These are phyloP conservation scores for Pseudomonodictys pantanalensis DNA, from an alignment of 495 filamentous ascomycete species.

Conservation along the genomic window DNA sequence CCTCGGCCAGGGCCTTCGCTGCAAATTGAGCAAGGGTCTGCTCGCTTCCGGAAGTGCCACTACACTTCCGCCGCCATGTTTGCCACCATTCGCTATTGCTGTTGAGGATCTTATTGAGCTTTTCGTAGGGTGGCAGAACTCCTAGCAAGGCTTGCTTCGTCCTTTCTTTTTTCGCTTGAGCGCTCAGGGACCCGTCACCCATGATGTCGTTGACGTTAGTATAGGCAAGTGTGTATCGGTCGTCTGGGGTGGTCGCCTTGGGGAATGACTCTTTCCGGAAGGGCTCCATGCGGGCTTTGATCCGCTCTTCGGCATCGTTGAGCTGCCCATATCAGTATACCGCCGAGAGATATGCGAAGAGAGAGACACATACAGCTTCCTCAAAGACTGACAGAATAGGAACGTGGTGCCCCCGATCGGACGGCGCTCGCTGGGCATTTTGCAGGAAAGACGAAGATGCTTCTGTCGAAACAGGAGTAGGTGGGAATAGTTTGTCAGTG, in stretches of 20 bases:
- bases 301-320: conserved; percentile 27
- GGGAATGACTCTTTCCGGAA: conserved; percentile 3
- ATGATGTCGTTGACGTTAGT: conserved; percentile 17
- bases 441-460: conserved; percentile 18
- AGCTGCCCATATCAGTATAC: conserved; percentile 17
- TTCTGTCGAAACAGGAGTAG: conserved; percentile 30
- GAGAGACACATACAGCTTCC: conserved; percentile 26
- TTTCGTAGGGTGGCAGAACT: conserved; percentile 27
- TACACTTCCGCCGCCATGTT: conserved; percentile 31
- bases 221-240: conserved; percentile 22
- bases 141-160: conserved; percentile 23
- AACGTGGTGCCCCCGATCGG: conserved; percentile 22
- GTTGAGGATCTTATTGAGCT: conserved; percentile 20
- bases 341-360: neutral
- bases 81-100: conserved; percentile 34
- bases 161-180: conserved; percentile 22
- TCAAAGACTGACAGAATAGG: conserved; percentile 33
- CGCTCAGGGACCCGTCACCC: neutral
- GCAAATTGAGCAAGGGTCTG: conserved; percentile 22
- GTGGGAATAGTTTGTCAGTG: conserved; percentile 19
- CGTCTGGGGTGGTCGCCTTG: neutral
- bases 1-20: conserved; percentile 21
- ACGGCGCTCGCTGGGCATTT: neutral
- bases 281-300: conserved; percentile 17
- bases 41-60: conserved; percentile 25